phyloP scores from a whole-genome alignment of 140 eudicot species.

The Oenanthe javanica region DNA sequence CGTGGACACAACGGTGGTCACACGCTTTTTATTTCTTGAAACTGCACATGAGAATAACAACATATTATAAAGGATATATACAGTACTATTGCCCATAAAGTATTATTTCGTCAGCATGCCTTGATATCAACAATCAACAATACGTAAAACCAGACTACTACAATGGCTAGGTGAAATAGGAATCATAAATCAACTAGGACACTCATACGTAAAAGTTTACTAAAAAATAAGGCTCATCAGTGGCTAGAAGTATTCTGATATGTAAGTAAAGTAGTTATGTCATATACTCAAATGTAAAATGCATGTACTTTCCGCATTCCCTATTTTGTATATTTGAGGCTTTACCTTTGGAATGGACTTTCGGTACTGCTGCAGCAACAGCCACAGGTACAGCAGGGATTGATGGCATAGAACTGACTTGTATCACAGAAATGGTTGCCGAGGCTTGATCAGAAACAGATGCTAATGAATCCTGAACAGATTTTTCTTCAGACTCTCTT shows the following conservation, averaged over 20 bases:
- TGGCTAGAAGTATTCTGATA: background rate
- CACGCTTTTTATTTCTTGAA: constrained; percentile 50
- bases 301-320: background rate
- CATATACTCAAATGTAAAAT: background rate
- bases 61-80: background rate
- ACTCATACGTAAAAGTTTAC: background rate
- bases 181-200: background rate
- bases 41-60: constrained; percentile 28
- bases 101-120: background rate
- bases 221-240: background rate
- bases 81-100: background rate
- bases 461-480: constrained; percentile 25
- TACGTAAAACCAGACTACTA: background rate
- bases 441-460: constrained; percentile 24
- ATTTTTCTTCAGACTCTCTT: constrained; percentile 10
- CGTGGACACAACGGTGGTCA: constrained; percentile 48
- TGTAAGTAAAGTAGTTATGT: background rate
- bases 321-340: background rate
- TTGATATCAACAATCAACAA: background rate
- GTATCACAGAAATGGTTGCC: constrained; percentile 20
- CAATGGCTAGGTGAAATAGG: background rate
- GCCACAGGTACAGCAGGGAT: constrained; percentile 28
- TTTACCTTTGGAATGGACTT: constrained; percentile 76
- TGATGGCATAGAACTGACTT: constrained; percentile 29
- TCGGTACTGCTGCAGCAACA: constrained; percentile 37